Percentiles rank a stretch among this genome's conserved stretches.
phyloP scores from a whole-genome alignment of 2,329 filamentous ascomycete genomes.

The Curvularia sp. region DNA sequence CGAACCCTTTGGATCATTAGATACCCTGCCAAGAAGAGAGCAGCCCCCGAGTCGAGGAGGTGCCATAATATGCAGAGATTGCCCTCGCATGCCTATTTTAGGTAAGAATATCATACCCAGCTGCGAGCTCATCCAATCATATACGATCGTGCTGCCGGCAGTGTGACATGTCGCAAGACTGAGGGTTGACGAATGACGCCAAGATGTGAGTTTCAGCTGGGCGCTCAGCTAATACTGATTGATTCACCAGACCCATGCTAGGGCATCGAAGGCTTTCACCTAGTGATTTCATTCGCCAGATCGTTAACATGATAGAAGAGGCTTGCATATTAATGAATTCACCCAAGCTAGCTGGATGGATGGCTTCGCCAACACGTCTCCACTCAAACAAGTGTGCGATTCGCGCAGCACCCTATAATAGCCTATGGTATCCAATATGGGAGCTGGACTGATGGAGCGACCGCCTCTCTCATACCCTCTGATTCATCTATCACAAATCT shows the following conservation, averaged over 20 bases:
- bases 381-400: not conserved
- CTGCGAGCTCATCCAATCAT: not conserved
- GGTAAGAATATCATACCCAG: not conserved
- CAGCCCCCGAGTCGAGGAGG: too few relatives aligned
- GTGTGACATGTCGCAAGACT: not conserved
- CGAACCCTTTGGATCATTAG: too few relatives aligned
- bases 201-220: not conserved
- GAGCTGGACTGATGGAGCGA: not conserved
- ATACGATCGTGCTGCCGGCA: not conserved
- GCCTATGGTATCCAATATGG: not conserved
- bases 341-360: not conserved
- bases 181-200: not conserved
- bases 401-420: not conserved
- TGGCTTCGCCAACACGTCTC: not conserved
- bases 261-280: not conserved
- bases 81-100: not conserved
- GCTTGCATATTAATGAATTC: not conserved
- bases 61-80: not conserved
- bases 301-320: not conserved
- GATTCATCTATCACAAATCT: too few relatives aligned
- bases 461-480: not conserved
- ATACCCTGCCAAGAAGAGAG: too few relatives aligned
- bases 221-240: not conserved
- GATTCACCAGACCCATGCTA: too few relatives aligned
- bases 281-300: not conserved